Base-by-base conservation (phyloP, 331 rosid genomes). In the Quercus tomentella region DNA sequence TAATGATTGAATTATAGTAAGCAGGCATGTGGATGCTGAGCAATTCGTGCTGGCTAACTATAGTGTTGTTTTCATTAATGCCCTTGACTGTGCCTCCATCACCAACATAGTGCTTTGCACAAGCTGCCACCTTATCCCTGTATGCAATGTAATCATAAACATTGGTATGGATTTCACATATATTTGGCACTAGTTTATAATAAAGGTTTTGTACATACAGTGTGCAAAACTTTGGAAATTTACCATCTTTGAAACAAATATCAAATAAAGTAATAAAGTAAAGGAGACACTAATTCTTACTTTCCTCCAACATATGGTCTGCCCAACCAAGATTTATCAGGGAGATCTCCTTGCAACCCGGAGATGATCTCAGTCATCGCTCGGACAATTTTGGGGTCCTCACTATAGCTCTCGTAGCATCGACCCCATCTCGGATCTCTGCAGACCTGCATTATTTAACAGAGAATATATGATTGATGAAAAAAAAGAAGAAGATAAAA, bases 351-450 rank as follows among this genome's bases (percentile, higher is more conserved):
- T 43, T 70, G 74, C 56, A 74, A 23, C 9, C 77, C 77, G 0
- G 55, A 54, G 33, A 74, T 56, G 68, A 56, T 30, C n/a, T 70
- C 14, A 0, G 74, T 70, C 74, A 70, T 70, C 1, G 23, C 45
- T 11, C 22, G 31, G 25, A 70, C 74, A 67, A 67, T 67, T 2
- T 73, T 54, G 33, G 45, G 23, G 25, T 72, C 76, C 45, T 72
- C 76, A 21, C 76, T 72, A 4, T 72, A 72, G 72, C 72, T 67
- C 52, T 67, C 72, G 0, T 67, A 67, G 25, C 72, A 70, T 18
- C 74, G 55, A 21, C 74, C 74, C 74, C 74, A 70, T 9, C 74
- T 70, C 6, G 74, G 74, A 45, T 70, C 74, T 45, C 74, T 70
- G 74, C 74, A 70, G 22, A 70, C 74, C 74, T 70, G 73, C 20